A percentile compares a stretch with the other conserved stretches of the same genome.
Conservation (phyloP, 1,139 yeast species). For the Sugiyamaella japonica region DNA sequence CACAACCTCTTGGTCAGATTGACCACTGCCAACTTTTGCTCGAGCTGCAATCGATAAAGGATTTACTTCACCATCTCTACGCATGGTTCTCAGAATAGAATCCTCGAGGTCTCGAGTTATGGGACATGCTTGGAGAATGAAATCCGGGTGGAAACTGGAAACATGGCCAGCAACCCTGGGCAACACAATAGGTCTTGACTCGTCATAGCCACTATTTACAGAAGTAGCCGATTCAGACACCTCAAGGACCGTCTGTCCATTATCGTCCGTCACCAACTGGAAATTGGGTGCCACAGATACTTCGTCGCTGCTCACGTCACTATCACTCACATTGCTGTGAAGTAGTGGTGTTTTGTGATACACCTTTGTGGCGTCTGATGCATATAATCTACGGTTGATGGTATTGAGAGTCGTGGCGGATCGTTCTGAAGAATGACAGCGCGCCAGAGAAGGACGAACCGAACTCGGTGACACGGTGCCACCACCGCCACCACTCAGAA, state of each 20-base stretch:
- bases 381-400: slow-evolving; percentile 2
- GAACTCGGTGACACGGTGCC: not conserved
- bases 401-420: slow-evolving; percentile 25
- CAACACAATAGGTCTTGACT: slow-evolving; percentile 27
- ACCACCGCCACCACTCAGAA: slow-evolving; percentile 1
- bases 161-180: slow-evolving; percentile 36
- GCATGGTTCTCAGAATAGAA: slow-evolving; percentile 31
- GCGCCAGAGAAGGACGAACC: slow-evolving; percentile 21
- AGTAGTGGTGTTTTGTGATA: not conserved
- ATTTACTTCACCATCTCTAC: slow-evolving; percentile 25
- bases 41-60: slow-evolving; percentile 12
- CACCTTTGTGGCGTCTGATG: not conserved
- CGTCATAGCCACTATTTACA: slow-evolving; percentile 1
- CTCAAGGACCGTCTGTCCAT: slow-evolving; percentile 21
- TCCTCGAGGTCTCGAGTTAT: slow-evolving; percentile 31
- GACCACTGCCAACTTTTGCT: not conserved
- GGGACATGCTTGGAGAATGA: slow-evolving; percentile 34
- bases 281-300: not conserved
- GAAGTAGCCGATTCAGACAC: slow-evolving; percentile 14
- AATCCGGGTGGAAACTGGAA: slow-evolving; percentile 36
- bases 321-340: slow-evolving; percentile 8
- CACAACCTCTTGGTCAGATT: not conserved
- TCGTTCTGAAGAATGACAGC: slow-evolving; percentile 25
- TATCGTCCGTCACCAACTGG: slow-evolving; percentile 8
- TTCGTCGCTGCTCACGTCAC: slow-evolving; percentile 15